Base-by-base conservation (phyloP, 2,329 filamentous ascomycete species). In the Scolecobasidium constrictum region DNA sequence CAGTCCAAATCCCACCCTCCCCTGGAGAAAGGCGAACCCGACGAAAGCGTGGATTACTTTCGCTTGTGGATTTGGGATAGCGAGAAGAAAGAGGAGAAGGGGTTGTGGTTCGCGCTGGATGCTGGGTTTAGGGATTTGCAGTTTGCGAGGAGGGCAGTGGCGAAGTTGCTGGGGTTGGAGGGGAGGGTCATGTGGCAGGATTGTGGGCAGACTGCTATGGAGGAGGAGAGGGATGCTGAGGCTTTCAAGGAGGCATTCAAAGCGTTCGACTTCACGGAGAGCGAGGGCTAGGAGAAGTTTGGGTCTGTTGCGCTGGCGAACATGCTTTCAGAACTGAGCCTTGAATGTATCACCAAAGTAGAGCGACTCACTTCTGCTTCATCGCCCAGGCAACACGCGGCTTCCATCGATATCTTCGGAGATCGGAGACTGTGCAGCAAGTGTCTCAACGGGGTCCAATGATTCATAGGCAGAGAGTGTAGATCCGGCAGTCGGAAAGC, bases 91-190 rank as follows among this genome's bases (percentile, higher is more conserved):
- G 75, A 52, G 65, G 68, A 53, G 61, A 80, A 79, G 50, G 79
- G 77, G 44, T 67, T 95, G 45, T 71, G 88, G 42, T 75, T 96
- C 66, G 77, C 77, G 5, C 71, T 95, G 6, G 75, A 80, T 46
- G 67, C 78, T 19, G 78, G 76, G 15, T 75, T 83, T 49, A 76
- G 82, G 12, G 87, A 94, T 56, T 64, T 95, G 36, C 90, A 96
- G 57, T 96, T 94, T 55, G 87, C 85, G 3, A 74, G 93, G 33
- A 77, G 79, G 35, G 92, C 95, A 3, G 67, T 96, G 59, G 90
- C 86, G 1, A 95, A 94, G 63, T 67, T 98, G 40, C 68, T 98
- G 40, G 77, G 78, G 3, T 64, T 96, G 36, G 86, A 95, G 59
- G 67, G 76, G 35, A 72, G 92, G n/a, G 65, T 81, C 41, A 71